These are phyloP conservation scores for Geotrichum reessii DNA, from an alignment of 1,139 yeast genomes.

Conservation along the genomic window DNA sequence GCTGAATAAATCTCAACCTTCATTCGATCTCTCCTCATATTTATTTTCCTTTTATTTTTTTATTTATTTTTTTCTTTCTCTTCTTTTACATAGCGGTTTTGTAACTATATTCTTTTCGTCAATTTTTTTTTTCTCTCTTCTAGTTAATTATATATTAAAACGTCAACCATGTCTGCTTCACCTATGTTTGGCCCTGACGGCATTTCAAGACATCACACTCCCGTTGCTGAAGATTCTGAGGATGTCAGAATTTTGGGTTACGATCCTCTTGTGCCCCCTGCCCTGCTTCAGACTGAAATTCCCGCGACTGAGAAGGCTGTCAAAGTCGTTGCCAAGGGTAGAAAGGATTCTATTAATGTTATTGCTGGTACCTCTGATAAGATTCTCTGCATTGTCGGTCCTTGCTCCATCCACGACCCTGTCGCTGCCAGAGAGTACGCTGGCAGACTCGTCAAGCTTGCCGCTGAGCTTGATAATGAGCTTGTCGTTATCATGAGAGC, in stretches of 20 bases:
- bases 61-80: background rate
- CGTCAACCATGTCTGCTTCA: slow-evolving; percentile 37
- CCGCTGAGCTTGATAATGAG: slow-evolving; percentile 64
- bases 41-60: background rate
- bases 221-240: slow-evolving; percentile 42
- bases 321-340: slow-evolving; percentile 62
- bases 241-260: slow-evolving; percentile 82
- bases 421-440: slow-evolving; percentile 88
- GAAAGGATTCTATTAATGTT: slow-evolving; percentile 69
- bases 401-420: slow-evolving; percentile 95
- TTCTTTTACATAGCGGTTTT: background rate
- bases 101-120: background rate
- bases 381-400: slow-evolving; percentile 82
- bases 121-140: background rate
- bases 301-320: slow-evolving; percentile 61
- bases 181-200: slow-evolving; percentile 48
- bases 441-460: slow-evolving; percentile 51
- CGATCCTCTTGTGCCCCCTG: slow-evolving; percentile 94
- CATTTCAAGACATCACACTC: slow-evolving; percentile 31
- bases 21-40: background rate
- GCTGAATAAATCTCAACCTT: background rate
- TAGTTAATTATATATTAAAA: background rate
- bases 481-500: slow-evolving; percentile 93
- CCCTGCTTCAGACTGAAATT: slow-evolving; percentile 81
- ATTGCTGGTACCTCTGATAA: slow-evolving; percentile 73